Evolutionary conservation across 1,284 basidiomycete genomes (phyloP).

Genomic region (Pseudozyma hubeiensis): DNA sequence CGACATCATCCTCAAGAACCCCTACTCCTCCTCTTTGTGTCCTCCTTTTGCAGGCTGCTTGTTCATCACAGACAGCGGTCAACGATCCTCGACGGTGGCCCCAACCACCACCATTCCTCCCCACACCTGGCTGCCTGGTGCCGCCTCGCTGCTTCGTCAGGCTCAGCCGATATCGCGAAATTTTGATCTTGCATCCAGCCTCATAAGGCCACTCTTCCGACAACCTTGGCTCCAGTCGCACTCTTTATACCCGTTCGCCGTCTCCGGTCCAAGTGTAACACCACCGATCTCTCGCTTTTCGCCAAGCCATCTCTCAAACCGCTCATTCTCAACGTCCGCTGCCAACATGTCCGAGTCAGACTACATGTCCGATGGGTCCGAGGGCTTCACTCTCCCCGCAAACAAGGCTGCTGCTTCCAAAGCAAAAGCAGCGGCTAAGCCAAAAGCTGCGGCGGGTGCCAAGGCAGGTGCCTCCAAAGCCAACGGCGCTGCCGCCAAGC

Average conservation of each 20-base stretch:
- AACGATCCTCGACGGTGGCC: slow-evolving; percentile 6
- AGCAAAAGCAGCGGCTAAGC: slow-evolving; percentile 29
- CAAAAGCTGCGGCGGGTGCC: slow-evolving; percentile 44
- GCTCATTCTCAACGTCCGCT: slow-evolving; percentile 10
- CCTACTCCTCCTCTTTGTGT: no score
- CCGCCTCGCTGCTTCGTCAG: slow-evolving; percentile 27
- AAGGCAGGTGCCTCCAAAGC: slow-evolving; percentile 70
- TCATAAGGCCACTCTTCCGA: background rate
- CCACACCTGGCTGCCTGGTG: slow-evolving; percentile 42
- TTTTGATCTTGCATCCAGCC: slow-evolving; percentile 3
- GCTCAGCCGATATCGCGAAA: slow-evolving; percentile 5
- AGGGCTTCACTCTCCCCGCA: slow-evolving; percentile 38
- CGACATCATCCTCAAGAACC: slow-evolving; percentile 16
- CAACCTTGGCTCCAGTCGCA: background rate
- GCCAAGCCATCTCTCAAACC: background rate
- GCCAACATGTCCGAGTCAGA: slow-evolving; percentile 44
- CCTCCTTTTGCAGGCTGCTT: background rate
- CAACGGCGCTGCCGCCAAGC: slow-evolving; percentile 74
- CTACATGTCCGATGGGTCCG: slow-evolving; percentile 37
- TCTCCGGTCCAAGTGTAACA: background rate
- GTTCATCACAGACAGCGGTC: slow-evolving; percentile 14
- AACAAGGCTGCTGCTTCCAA: slow-evolving; percentile 71
- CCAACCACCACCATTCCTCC: slow-evolving; percentile 28
- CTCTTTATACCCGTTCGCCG: slow-evolving; percentile 16
- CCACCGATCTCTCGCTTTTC: background rate